Conservation (phyloP, 2,329 filamentous ascomycete species). For the Knufia petricola region DNA sequence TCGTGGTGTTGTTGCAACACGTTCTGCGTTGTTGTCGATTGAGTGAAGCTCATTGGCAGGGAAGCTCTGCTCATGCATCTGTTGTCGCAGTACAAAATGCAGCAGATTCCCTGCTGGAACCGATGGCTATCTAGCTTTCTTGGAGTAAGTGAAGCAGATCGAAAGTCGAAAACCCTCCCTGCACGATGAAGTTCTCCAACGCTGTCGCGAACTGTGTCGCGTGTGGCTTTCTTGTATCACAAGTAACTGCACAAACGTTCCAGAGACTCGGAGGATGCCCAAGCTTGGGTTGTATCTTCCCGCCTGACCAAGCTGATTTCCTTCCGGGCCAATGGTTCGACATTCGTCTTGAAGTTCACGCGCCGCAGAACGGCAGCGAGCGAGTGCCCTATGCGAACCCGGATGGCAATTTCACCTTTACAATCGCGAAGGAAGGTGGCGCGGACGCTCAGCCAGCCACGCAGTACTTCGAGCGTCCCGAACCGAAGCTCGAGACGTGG, state of each 20-base stretch:
- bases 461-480: slow-evolving; percentile 58
- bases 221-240: slow-evolving; percentile 5
- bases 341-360: slow-evolving; percentile 72
- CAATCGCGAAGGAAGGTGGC: slow-evolving; percentile 57
- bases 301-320: slow-evolving; percentile 63
- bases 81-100: slow-evolving; percentile 1
- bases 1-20: not conserved
- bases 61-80: not conserved
- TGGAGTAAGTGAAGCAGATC: not conserved
- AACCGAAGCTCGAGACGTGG: slow-evolving; percentile 70
- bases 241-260: slow-evolving; percentile 41
- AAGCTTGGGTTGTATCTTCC: slow-evolving; percentile 47
- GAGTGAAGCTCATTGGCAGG: not conserved
- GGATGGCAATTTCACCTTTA: slow-evolving; percentile 66
- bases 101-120: not conserved
- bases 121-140: not conserved
- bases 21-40: not conserved
- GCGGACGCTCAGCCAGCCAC: slow-evolving; percentile 45
- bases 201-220: slow-evolving; percentile 2
- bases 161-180: not conserved
- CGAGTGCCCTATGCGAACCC: slow-evolving; percentile 59
- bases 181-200: slow-evolving; percentile 6
- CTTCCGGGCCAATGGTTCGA: slow-evolving; percentile 77
- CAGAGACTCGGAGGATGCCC: slow-evolving; percentile 48
- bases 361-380: slow-evolving; percentile 71